These are phyloP conservation scores for Starmerella potacharoeniae DNA, from an alignment of 805 yeast genomes.

Conservation along the genomic window DNA sequence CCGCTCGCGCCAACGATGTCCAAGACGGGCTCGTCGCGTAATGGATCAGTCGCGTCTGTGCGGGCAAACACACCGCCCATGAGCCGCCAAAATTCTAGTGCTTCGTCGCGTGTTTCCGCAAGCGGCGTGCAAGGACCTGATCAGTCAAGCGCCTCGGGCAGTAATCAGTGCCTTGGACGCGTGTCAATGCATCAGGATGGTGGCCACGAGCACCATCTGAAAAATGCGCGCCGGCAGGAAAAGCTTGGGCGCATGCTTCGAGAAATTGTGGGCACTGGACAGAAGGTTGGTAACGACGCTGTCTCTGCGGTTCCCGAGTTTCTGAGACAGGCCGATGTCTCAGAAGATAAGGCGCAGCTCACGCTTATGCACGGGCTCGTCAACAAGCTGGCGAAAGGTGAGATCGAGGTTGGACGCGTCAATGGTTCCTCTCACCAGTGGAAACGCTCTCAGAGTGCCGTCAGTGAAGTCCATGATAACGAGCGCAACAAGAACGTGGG, in stretches of 20 bases:
- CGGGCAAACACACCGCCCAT: conserved; percentile 3
- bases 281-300: conserved; percentile 30
- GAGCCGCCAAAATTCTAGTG: conserved; percentile 16
- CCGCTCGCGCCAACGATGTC: background rate
- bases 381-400: conserved; percentile 28
- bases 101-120: background rate
- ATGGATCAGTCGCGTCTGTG: background rate
- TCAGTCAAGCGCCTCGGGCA: background rate
- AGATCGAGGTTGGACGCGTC: conserved; percentile 28
- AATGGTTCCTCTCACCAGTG: conserved; percentile 18
- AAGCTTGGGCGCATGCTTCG: conserved; percentile 54
- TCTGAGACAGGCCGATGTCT: conserved; percentile 14
- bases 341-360: conserved; percentile 18
- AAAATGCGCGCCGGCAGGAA: conserved; percentile 45
- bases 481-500: background rate
- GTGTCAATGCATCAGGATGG: conserved; percentile 39
- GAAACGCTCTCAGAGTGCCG: conserved; percentile 4
- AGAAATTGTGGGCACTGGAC: conserved; percentile 30
- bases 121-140: background rate
- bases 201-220: conserved; percentile 66
- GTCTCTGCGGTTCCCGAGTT: conserved; percentile 25
- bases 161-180: conserved; percentile 14
- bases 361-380: conserved; percentile 29
- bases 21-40: background rate
- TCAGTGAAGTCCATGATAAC: background rate